Evolutionary conservation across 2,329 filamentous ascomycete genomes (phyloP).

Genomic region (Colletotrichum sp.): DNA sequence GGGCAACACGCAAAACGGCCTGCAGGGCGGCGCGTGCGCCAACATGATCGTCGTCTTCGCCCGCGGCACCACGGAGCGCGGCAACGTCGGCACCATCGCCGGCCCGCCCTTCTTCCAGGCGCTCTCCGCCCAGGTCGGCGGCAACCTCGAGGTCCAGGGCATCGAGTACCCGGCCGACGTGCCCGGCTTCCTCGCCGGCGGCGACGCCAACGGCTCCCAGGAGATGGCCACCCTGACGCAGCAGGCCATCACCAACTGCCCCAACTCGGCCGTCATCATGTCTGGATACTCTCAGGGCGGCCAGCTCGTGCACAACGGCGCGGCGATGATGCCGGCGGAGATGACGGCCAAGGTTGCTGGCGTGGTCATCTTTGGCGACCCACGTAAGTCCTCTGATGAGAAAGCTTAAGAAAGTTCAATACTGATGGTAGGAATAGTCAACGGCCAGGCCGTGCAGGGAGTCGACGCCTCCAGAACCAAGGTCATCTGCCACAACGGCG

Average conservation of each 20-base stretch:
- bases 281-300: slow-evolving; percentile 51
- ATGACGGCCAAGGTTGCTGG: slow-evolving; percentile 30
- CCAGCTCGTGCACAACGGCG: slow-evolving; percentile 49
- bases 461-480: slow-evolving; percentile 3
- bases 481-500: slow-evolving; percentile 37
- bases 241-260: slow-evolving; percentile 45
- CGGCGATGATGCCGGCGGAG: slow-evolving; percentile 39
- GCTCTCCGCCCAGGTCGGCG: slow-evolving; percentile 44
- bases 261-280: slow-evolving; percentile 49
- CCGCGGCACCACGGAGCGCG: slow-evolving; percentile 57
- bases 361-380: slow-evolving; percentile 35
- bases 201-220: slow-evolving; percentile 45
- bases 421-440: neutral
- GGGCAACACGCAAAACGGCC: slow-evolving; percentile 14
- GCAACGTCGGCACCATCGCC: slow-evolving; percentile 54
- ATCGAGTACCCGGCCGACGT: slow-evolving; percentile 55
- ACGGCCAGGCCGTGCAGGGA: slow-evolving; percentile 13
- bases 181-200: slow-evolving; percentile 49
- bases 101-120: slow-evolving; percentile 57
- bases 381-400: neutral
- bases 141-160: slow-evolving; percentile 56
- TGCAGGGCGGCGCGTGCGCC: slow-evolving; percentile 36
- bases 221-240: slow-evolving; percentile 37
- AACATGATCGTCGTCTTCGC: slow-evolving; percentile 60
- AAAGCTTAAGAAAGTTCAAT: neutral